phyloP scores from a whole-genome alignment of 2,329 filamentous ascomycete genomes.

The Teratosphaeria destructans region DNA sequence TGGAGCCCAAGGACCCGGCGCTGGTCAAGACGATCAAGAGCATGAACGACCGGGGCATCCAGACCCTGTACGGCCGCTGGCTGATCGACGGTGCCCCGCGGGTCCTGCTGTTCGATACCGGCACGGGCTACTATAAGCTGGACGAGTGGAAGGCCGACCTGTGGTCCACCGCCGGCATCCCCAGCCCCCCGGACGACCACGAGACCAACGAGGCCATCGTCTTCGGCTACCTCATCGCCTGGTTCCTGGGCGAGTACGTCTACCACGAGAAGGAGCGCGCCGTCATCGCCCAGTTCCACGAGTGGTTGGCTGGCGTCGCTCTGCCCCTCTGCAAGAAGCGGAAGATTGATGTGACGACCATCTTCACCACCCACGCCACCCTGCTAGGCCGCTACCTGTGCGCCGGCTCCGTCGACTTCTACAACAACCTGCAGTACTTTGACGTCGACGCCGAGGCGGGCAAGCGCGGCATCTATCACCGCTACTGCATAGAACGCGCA shows the following conservation, averaged over 20 bases:
- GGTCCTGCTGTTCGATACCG: constrained; percentile 88
- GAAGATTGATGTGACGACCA: constrained; percentile 91
- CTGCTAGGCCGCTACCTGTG: constrained; percentile 92
- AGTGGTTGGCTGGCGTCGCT: constrained; percentile 93
- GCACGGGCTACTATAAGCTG: constrained; percentile 80
- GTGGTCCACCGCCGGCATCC: constrained; percentile 87
- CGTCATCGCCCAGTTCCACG: constrained; percentile 96
- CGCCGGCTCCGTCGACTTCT: constrained; percentile 95
- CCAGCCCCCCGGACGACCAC: constrained; percentile 80
- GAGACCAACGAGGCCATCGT: constrained; percentile 97
- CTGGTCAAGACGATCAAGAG: constrained; percentile 74
- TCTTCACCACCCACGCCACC: constrained; percentile 96
- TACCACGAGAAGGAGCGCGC: constrained; percentile 84
- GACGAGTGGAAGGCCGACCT: constrained; percentile 96
- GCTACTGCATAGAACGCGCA: constrained; percentile 94
- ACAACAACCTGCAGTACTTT: constrained; percentile 96
- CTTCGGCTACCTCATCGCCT: constrained; percentile 93
- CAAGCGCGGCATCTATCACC: constrained; percentile 95
- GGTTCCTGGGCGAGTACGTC: constrained; percentile 98
- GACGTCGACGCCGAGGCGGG: constrained; percentile 94
- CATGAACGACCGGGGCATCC: constrained; percentile 86
- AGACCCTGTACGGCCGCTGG: constrained; percentile 90
- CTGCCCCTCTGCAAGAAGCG: constrained; percentile 86
- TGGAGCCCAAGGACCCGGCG: constrained; percentile 72
- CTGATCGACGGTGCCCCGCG: constrained; percentile 92